Conservation (phyloP, 768 basidiomycete genomes). For the Crucibulum laeve region DNA sequence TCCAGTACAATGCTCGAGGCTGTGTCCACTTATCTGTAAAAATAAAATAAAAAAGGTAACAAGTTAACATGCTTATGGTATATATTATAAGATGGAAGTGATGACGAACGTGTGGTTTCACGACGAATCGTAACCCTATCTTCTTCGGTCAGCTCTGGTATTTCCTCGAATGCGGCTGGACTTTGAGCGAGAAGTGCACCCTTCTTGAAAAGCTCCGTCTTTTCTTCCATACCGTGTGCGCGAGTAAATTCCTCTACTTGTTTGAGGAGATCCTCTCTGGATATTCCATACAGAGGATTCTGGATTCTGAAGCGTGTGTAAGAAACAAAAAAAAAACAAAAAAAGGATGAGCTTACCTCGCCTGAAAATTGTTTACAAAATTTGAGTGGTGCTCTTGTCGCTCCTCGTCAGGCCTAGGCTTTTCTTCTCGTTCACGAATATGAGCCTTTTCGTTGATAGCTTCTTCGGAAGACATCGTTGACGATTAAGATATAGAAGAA, state of each 20-base stretch:
- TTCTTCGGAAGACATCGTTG: conserved; percentile 22
- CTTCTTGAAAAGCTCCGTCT: conserved; percentile 49
- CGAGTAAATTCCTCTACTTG: conserved; percentile 60
- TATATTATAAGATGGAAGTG: too few species aligned
- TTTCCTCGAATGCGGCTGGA: conserved; percentile 42
- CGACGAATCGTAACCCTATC: conserved; percentile 37
- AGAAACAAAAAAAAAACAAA: neutral
- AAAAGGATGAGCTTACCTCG: conserved; percentile 26
- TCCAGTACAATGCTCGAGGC: conserved; percentile 35
- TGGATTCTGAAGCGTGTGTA: conserved; percentile 39
- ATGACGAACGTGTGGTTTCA: conserved; percentile 44
- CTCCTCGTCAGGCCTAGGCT: conserved; percentile 18
- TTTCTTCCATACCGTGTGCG: conserved; percentile 41
- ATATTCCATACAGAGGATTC: conserved; percentile 49
- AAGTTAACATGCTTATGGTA: too few species aligned
- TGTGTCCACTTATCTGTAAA: conserved; percentile 50
- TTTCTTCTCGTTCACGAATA: conserved; percentile 5
- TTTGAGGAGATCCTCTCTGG: conserved; percentile 52
- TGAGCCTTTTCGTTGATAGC: neutral
- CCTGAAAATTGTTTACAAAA: conserved; percentile 36
- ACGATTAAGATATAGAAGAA: conserved; percentile 11
- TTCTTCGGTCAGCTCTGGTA: conserved; percentile 30
- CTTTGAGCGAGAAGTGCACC: conserved; percentile 74
- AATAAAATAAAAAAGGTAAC: too few species aligned
- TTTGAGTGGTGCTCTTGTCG: conserved; percentile 15